phyloP scores from a whole-genome alignment of 2,329 filamentous ascomycete species.

The Fusarium pseudocircinatum region DNA sequence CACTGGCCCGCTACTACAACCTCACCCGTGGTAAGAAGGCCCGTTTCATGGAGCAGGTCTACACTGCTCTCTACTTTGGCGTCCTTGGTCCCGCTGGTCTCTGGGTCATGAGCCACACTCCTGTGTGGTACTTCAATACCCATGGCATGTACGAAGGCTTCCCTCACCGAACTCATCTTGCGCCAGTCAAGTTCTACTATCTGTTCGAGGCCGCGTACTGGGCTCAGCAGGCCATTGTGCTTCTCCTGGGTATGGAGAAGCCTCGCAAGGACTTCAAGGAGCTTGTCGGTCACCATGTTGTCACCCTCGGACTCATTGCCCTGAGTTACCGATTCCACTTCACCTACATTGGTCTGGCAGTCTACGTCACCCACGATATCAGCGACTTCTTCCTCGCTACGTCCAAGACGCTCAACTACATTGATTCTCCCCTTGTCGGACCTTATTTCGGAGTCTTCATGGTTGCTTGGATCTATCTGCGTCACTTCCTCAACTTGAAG shows the following conservation, averaged over 20 bases:
- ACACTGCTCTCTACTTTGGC: conserved; percentile 90
- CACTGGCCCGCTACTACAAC: conserved; percentile 75
- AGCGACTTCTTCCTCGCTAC: conserved; percentile 96
- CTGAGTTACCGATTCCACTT: conserved; percentile 97
- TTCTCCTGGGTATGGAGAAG: conserved; percentile 89
- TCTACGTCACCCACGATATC: conserved; percentile 95
- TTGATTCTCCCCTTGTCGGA: conserved; percentile 79
- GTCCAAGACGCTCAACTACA: conserved; percentile 91
- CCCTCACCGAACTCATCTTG: conserved; percentile 84
- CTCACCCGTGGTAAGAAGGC: conserved; percentile 83
- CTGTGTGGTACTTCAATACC: conserved; percentile 96
- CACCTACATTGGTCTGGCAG: conserved; percentile 90
- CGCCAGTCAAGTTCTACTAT: conserved; percentile 92
- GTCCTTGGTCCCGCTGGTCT: conserved; percentile 84
- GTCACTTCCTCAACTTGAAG: conserved; percentile 83
- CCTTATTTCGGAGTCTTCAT: conserved; percentile 90
- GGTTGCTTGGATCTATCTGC: conserved; percentile 85
- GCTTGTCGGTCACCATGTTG: conserved; percentile 89
- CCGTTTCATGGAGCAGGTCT: conserved; percentile 96
- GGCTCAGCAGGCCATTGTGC: conserved; percentile 91
- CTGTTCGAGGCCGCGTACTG: conserved; percentile 94
- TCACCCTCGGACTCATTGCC: conserved; percentile 84
- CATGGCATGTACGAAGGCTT: conserved; percentile 88
- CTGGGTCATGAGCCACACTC: conserved; percentile 90
- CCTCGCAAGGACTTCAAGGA: conserved; percentile 95